Evolutionary conservation across 768 basidiomycete species (phyloP).

Genomic region (Amanita muscaria): DNA sequence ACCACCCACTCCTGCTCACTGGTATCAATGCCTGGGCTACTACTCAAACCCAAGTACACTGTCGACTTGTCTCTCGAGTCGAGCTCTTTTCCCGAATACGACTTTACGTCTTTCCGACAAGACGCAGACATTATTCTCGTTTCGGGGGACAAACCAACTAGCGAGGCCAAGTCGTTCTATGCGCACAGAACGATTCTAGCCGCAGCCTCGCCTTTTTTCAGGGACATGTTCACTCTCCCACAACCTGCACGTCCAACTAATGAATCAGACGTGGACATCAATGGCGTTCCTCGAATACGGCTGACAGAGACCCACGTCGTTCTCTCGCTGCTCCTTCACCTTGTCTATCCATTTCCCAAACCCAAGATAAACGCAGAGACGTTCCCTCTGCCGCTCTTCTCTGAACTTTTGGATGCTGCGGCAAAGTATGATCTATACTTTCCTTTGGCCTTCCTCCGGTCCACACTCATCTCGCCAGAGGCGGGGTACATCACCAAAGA

Average conservation of each 20-base stretch:
- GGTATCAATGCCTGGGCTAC: no score
- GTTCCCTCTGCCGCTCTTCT: conserved; percentile 39
- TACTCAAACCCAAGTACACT: no score
- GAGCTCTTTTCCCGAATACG: not conserved
- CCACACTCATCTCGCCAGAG: conserved; percentile 33
- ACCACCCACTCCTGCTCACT: no score
- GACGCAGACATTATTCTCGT: conserved; percentile 49
- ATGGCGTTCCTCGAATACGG: conserved; percentile 36
- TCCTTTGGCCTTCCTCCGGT: conserved; percentile 40
- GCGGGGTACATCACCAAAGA: conserved; percentile 36
- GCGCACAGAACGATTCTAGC: conserved; percentile 57
- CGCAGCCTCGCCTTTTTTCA: conserved; percentile 59
- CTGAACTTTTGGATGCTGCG: conserved; percentile 41
- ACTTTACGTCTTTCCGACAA: conserved; percentile 13
- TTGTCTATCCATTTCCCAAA: conserved; percentile 54
- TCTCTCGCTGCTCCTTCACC: conserved; percentile 44
- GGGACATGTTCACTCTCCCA: conserved; percentile 59
- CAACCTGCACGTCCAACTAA: conserved; percentile 27
- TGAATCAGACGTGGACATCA: conserved; percentile 12
- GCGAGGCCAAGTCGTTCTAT: conserved; percentile 39
- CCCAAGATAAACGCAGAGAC: conserved; percentile 32
- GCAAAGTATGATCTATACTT: conserved; percentile 55
- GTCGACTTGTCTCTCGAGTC: no score
- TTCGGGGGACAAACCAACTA: conserved; percentile 19
- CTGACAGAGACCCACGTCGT: conserved; percentile 40